phyloP scores from a whole-genome alignment of 352 stramenopile species.

The Globisporangium echinulatum region DNA sequence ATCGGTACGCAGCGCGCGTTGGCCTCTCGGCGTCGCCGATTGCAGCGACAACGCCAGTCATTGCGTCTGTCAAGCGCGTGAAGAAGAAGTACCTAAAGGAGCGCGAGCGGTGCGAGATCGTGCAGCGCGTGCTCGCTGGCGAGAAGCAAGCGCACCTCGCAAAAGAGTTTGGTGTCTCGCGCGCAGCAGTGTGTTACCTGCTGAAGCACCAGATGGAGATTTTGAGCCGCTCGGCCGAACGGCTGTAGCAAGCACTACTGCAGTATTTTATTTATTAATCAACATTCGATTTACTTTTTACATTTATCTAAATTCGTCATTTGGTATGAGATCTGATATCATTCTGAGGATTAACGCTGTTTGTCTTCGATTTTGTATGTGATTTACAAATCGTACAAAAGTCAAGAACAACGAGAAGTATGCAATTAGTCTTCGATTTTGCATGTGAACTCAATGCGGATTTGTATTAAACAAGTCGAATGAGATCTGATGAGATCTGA shows the following conservation, averaged over 20 bases:
- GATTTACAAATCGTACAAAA: too few relatives aligned
- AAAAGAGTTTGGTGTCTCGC: conserved; percentile 60
- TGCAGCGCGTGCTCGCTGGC: conserved; percentile 43
- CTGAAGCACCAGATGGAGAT: conserved; percentile 63
- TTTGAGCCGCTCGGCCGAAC: conserved; percentile 37
- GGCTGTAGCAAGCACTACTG: conserved; percentile 13
- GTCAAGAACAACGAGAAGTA: too few relatives aligned
- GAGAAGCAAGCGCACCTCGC: conserved; percentile 59
- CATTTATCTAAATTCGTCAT: too few relatives aligned
- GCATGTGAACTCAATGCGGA: too few relatives aligned
- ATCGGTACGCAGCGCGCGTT: conserved; percentile 2
- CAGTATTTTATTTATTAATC: too few relatives aligned
- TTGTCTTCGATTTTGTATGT: too few relatives aligned
- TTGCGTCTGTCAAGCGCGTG: conserved; percentile 16
- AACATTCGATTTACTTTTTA: too few relatives aligned
- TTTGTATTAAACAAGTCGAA: too few relatives aligned
- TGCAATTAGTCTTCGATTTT: too few relatives aligned
- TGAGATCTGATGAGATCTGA: too few relatives aligned
- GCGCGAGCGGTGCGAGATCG: conserved; percentile 53
- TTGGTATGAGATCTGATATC: too few relatives aligned
- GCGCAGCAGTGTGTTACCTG: conserved; percentile 55
- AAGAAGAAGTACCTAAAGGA: conserved; percentile 77
- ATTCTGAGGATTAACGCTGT: too few relatives aligned
- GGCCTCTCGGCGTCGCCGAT: not conserved
- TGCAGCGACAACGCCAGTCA: not conserved